Evolutionary conservation across 345 rosid species (phyloP), one percentile per base, ranked within the genome.

Genomic region (Erucastrum elatum): DNA sequence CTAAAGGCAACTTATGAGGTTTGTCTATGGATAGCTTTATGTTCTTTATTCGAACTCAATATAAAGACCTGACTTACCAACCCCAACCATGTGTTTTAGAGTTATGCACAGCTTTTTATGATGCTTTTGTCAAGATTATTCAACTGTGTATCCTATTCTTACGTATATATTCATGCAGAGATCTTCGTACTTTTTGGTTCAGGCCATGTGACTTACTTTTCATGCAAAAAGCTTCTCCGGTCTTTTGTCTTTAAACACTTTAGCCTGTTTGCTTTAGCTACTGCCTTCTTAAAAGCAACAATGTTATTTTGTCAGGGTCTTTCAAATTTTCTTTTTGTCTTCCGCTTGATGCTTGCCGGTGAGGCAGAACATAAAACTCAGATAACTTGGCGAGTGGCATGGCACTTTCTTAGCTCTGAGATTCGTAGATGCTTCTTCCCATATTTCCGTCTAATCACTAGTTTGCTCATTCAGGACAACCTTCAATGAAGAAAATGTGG

Each of bases 151-250:
- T 75, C 34, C 26, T 69, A 26, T 80, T 70, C 75, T 75, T 80
- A 80, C 83, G 83, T 80, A 80, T 75, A 65, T 75, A 73, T 80
- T 80, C 83, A 80, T 80, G 83, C 83, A 80, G 83, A 75, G 80
- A 80, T 75, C 80, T 80, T 75, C 75, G 55, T 74, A 80, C 72
- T 53, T 80, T 62, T 64, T 41, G 30, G 60, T 56, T 70, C 60
- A 80, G 80, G 59, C 83, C 83, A 80, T 80, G 83, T 80, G 83
- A 37, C 80, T 80, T 80, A 46, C 83, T 75, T 80, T 80, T 80
- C 83, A 80, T 80, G 83, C 83, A 80, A 75, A 80, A 80, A 80
- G 80, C 80, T 80, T 80, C 68, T 31, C 37, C 72, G 46, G 29
- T 70, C 71, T 69, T 74, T 80, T 80, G 83, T 80, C 80, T 46